Evolutionary conservation across 2,329 filamentous ascomycete genomes (phyloP), one percentile per base, ranked within the genome.

Genomic region (Aspergillus arachidicola): DNA sequence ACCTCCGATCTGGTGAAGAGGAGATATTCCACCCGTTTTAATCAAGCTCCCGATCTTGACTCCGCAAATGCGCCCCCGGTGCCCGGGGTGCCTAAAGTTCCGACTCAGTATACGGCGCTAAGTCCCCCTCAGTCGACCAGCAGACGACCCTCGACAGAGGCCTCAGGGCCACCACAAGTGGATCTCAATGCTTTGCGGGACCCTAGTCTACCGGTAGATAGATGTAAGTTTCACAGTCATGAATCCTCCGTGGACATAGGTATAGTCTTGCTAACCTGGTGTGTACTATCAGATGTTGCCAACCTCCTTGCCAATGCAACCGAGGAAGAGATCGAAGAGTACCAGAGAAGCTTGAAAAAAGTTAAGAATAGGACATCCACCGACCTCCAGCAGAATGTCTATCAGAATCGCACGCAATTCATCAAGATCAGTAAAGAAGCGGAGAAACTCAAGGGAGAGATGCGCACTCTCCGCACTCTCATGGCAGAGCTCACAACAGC

Each of bases 391-490:
- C 92, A 96, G 74, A 98, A 94, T 79, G 91, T 99, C 57, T 94
- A 96, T 79, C 94, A 97, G 78, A 99, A 99, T 78, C 89, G 95
- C 56, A 96, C 93, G 0, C 95, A 98, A 73, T 99, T 99, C 75
- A 98, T 99, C 83, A 96, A 96, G 79, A 98, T 99, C 78, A 97
- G 94, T 76, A 97, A 98, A 79, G 95, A 99, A 81, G 95, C 96
- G 2, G 95, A 99, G 79, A 97, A 97, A 81, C 87, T 99, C 62
- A 98, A 98, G 80, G 88, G 88, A 60, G 95, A 99, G 78, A 98
- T 99, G 95, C 88, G 92, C 58, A 92, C 92, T 7, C 86, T 99
- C 36, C 88, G 92, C 51, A 92, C 92, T 68, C 85, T 98, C 58
- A 97, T 99, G 90, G 89, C 93, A 2, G 95, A 99, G 68, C 85